Conservation (phyloP, 2,329 filamentous ascomycete genomes). For the Penicillium sp. region DNA sequence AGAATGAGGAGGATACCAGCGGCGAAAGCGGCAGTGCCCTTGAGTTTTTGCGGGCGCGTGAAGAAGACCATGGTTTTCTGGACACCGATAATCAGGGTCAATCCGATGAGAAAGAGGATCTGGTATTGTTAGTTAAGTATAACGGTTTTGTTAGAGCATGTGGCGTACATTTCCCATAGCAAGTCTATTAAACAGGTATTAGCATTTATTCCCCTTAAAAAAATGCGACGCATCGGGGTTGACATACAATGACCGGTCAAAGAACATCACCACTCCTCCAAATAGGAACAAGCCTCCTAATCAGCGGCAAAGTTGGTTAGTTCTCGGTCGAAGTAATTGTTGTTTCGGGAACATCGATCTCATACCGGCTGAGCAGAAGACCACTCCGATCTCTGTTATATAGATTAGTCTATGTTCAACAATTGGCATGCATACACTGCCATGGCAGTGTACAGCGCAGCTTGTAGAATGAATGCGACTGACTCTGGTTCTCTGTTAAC, state of each 20-base stretch:
- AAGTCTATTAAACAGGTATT: conserved; percentile 56
- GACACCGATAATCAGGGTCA: conserved; percentile 91
- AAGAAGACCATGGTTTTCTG: conserved; percentile 94
- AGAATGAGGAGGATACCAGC: conserved; percentile 80
- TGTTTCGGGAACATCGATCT: not conserved
- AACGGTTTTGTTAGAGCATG: conserved; percentile 1
- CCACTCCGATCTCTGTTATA: conserved; percentile 83
- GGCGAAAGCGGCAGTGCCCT: conserved; percentile 86
- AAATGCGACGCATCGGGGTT: not conserved
- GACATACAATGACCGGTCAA: conserved; percentile 88
- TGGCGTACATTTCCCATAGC: conserved; percentile 88
- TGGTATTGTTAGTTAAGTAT: conserved; percentile 37
- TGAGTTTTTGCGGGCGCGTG: conserved; percentile 85
- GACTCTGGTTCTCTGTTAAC: conserved; percentile 94
- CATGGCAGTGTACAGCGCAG: not conserved
- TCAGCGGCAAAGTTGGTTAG: conserved; percentile 6
- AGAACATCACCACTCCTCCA: conserved; percentile 93
- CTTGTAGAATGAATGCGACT: conserved; percentile 37
- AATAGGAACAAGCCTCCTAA: conserved; percentile 91
- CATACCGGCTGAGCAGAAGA: conserved; percentile 96
- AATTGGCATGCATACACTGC: not conserved
- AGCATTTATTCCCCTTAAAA: not conserved
- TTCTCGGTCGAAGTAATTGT: conserved; percentile 11
- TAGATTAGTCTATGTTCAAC: conserved; percentile 19
- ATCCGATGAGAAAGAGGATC: conserved; percentile 96